A percentile compares a stretch with the other conserved stretches of the same genome.
Conservation (phyloP, 495 filamentous ascomycete genomes). For the Physcia stellaris region DNA sequence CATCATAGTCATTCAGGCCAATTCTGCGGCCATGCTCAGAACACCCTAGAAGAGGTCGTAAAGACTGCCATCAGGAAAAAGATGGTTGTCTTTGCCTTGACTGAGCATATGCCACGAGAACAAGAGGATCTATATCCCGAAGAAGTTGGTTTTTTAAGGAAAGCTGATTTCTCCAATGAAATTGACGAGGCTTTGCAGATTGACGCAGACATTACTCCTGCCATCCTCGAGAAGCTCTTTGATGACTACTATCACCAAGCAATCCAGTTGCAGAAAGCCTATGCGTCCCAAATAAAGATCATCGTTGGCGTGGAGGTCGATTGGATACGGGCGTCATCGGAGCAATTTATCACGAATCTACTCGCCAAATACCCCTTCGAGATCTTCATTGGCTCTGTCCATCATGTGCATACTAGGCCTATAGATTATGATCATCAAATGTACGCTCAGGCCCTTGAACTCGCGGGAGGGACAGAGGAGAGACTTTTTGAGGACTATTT, state of each 20-base stretch:
- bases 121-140: constrained; percentile 78
- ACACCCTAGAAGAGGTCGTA: constrained; percentile 73
- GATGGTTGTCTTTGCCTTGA: constrained; percentile 73
- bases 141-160: constrained; percentile 44
- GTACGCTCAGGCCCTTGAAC: constrained; percentile 49
- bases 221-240: constrained; percentile 40
- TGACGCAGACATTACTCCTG: constrained; percentile 23
- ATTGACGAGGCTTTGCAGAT: constrained; percentile 18
- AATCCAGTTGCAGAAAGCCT: constrained; percentile 51
- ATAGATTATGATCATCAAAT: constrained; percentile 69
- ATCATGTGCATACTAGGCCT: constrained; percentile 73
- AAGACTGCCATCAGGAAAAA: constrained; percentile 61
- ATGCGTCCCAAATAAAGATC: constrained; percentile 58
- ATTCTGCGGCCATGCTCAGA: constrained; percentile 85
- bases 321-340: constrained; percentile 65
- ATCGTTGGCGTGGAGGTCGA: constrained; percentile 88
- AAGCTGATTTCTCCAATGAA: background rate
- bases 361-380: constrained; percentile 52
- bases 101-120: constrained; percentile 91
- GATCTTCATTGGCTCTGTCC: constrained; percentile 81
- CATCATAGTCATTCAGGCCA: constrained; percentile 97
- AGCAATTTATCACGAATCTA: constrained; percentile 40
- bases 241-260: constrained; percentile 60
- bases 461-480: constrained; percentile 53
- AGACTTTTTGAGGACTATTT: constrained; percentile 68